phyloP scores from a whole-genome alignment of 2,329 filamentous ascomycete genomes.

The Colletotrichum magnum region DNA sequence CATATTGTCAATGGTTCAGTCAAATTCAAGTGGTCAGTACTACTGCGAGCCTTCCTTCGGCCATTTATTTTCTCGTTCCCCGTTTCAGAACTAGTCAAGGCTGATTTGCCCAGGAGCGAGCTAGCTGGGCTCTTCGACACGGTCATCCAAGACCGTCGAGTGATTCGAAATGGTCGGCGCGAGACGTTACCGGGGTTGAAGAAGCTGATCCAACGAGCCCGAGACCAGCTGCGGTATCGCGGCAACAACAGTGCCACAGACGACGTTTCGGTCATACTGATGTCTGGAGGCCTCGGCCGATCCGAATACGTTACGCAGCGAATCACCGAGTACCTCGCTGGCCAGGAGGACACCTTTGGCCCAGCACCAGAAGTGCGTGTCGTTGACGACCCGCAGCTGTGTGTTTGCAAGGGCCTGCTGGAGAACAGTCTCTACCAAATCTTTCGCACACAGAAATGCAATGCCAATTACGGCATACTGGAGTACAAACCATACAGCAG shows the following conservation, averaged over 20 bases:
- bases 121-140: constrained; percentile 4
- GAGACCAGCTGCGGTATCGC: constrained; percentile 11
- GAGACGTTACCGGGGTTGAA: constrained; percentile 7
- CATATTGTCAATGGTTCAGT: neutral
- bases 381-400: constrained; percentile 7
- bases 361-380: constrained; percentile 3
- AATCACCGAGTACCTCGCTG: neutral
- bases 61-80: neutral
- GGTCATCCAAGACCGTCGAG: constrained; percentile 1
- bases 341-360: neutral
- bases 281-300: constrained; percentile 10
- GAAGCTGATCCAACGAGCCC: constrained; percentile 10
- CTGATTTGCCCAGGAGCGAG: neutral
- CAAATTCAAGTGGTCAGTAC: neutral
- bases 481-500: constrained; percentile 9
- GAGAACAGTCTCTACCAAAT: constrained; percentile 12
- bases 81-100: neutral
- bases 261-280: constrained; percentile 15
- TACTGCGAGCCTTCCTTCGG: neutral
- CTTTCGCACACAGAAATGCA: constrained; percentile 10
- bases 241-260: constrained; percentile 4
- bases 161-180: constrained; percentile 1
- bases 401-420: constrained; percentile 12
- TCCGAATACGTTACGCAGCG: constrained; percentile 7
- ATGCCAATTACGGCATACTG: constrained; percentile 12